Evolutionary conservation across 257 asterid genomes (phyloP).

Genomic region (Buddleja alternifolia): DNA sequence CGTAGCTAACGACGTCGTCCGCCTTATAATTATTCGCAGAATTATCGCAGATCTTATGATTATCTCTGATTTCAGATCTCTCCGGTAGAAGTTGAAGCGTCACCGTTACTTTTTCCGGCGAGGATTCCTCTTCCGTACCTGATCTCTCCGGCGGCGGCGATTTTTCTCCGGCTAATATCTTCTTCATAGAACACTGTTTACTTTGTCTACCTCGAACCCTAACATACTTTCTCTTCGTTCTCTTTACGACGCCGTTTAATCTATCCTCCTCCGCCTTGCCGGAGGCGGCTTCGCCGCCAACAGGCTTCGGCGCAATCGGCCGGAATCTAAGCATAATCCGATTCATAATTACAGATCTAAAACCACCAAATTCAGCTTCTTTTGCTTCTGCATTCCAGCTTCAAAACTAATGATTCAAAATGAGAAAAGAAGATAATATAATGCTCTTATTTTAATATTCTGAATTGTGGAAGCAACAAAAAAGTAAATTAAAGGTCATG

Average conservation of each 20-base stretch:
- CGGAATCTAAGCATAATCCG: constrained; percentile 52
- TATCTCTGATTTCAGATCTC: constrained; percentile 41
- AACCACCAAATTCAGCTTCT: not conserved
- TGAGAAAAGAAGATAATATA: constrained; percentile 5
- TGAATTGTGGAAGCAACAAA: not conserved
- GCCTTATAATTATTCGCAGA: not conserved
- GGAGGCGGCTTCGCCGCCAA: constrained; percentile 25
- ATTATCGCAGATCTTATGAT: not conserved
- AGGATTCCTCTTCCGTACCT: constrained; percentile 19
- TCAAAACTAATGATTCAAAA: constrained; percentile 18
- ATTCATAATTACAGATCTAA: constrained; percentile 20
- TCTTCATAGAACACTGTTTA: constrained; percentile 21
- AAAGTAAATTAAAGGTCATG: constrained; percentile 14
- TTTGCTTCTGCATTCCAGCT: not conserved
- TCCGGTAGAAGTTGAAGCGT: constrained; percentile 49
- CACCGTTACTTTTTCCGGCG: constrained; percentile 25
- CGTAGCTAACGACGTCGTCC: not conserved
- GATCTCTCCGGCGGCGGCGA: constrained; percentile 31
- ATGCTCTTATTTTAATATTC: too few species aligned
- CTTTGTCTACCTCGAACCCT: constrained; percentile 40
- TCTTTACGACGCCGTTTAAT: constrained; percentile 19
- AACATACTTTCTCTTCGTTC: constrained; percentile 54
- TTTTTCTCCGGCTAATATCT: not conserved
- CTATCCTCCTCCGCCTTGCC: constrained; percentile 18
- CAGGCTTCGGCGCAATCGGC: constrained; percentile 65